Evolutionary conservation across 2,329 filamentous ascomycete genomes (phyloP).

Genomic region (Davidsoniella virescens): DNA sequence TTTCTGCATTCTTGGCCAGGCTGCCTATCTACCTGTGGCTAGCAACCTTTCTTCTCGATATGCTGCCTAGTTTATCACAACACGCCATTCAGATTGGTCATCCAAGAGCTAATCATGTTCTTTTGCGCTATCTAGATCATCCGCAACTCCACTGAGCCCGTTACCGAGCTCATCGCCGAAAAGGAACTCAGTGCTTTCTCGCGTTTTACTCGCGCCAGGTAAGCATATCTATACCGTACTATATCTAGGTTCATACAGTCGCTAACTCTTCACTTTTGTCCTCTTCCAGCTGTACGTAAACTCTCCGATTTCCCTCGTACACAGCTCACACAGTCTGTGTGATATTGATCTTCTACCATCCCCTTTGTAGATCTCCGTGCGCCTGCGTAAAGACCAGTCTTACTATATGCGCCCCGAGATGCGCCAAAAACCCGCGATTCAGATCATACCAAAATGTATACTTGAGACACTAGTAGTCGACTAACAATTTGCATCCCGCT

Average conservation of each 20-base stretch:
- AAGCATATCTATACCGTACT: slow-evolving; percentile 17
- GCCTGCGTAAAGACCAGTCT: neutral
- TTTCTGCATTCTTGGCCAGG: neutral
- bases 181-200: slow-evolving; percentile 66
- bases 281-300: slow-evolving; percentile 8
- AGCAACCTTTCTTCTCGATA: neutral
- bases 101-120: neutral
- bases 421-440: neutral
- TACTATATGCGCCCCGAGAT: neutral
- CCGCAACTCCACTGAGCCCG: slow-evolving; percentile 61
- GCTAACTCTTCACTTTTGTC: slow-evolving; percentile 1
- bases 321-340: too few relatives aligned
- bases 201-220: slow-evolving; percentile 62
- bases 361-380: neutral
- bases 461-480: neutral
- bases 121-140: slow-evolving; percentile 41
- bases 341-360: neutral
- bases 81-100: neutral
- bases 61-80: neutral
- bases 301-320: neutral
- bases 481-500: neutral
- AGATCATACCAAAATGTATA: neutral
- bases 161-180: slow-evolving; percentile 60
- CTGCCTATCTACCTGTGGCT: neutral
- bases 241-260: neutral